Base-by-base conservation (phyloP, 352 stramenopile genomes). In the Globisporangium nunn region DNA sequence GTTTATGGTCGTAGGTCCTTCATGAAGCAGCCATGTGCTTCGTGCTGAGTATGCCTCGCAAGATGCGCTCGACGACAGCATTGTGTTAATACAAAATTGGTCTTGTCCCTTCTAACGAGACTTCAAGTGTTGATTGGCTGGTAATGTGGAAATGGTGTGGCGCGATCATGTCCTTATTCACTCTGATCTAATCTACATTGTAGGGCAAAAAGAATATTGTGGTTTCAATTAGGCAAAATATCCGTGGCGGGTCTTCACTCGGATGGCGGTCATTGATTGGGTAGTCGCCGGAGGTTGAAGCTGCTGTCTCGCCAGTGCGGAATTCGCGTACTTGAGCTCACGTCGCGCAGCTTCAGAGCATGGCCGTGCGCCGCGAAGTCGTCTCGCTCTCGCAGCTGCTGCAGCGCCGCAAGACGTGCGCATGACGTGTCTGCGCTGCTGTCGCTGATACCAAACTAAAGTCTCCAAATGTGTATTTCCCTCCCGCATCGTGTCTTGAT, bases 311-410 rank as follows among this genome's bases (percentile, higher is more conserved):
- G 2, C 12, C 44, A 63, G 44, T 40, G 44, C 51, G 44, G 51
- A 58, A 40, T 59, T 63, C 37, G 17, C 37, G n/a, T 39, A 14
- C 31, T 28, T 10, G 48, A 54, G 48, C 28, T 18, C 37, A 37
- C 4, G 14, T 11, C 37, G 3, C 3, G 23, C 23, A 23, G 1
- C 23, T 23, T 23, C 23, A 48, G 47, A 11, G 28, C 33, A 91
- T 91, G 81, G 70, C 76, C 17, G 65, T 89, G 52, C 81, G 71
- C 35, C 69, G 73, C 46, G 81, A 91, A 53, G 71, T 91, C 29
- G 62, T 91, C 41, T 85, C 81, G 31, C 77, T 91, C 54, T 87
- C 81, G 31, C 73, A 88, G 68, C 64, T 91, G 6, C 72, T 91
- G 31, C 70, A 78, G 65, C 78, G 78, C 63, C 67, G 49, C 54